Base-by-base conservation (phyloP, 495 filamentous ascomycete genomes). In the Elasticomyces elasticus region DNA sequence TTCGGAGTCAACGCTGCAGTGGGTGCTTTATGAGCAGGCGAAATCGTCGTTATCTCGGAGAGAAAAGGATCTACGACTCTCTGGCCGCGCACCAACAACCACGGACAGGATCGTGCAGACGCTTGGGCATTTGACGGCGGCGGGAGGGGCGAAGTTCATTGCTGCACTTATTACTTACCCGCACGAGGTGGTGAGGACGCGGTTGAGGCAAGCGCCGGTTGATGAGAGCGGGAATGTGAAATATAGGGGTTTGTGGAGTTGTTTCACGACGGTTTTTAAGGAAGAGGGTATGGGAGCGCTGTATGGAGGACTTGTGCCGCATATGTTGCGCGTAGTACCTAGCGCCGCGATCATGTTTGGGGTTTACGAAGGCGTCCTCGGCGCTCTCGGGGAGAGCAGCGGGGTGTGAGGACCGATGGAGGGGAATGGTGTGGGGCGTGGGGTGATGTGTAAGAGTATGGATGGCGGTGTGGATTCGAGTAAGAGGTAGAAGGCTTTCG, bases 331-430 rank as follows among this genome's bases (percentile, higher is more conserved):
- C 31, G 89, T 89, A 12, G 87, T 95, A 2, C 89, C 89, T 5
- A 89, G 85, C 47, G 89, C 89, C 12, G 85, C 85, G 48, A 90
- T 95, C 64, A 94, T 90, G 76, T 90, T 94, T 62, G 87, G 87
- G 54, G 89, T 88, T 67, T 95, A 94, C 67, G 88, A 94, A 67
- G 80, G 78, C 26, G 86, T 92, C 54, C 71, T 94, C 47, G 78
- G 62, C 44, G 50, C 64, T 23, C 46, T 71, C 17, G 69, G 69
- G 9, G 61, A 63, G 45, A 63, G 57, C 17, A 61, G 57, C 33
- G 60, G 58, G 15, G 61, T 70, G 7, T 71, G 54, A 55, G 28
- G 27, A n/a, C n/a, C n/a, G n/a, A n/a, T n/a, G n/a, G n/a, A n/a
- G n/a, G n/a, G n/a, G n/a, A n/a, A n/a, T n/a, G n/a, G n/a, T n/a